Evolutionary conservation across 2,329 filamentous ascomycete genomes (phyloP).

Genomic region (Hypoxylon sp.): DNA sequence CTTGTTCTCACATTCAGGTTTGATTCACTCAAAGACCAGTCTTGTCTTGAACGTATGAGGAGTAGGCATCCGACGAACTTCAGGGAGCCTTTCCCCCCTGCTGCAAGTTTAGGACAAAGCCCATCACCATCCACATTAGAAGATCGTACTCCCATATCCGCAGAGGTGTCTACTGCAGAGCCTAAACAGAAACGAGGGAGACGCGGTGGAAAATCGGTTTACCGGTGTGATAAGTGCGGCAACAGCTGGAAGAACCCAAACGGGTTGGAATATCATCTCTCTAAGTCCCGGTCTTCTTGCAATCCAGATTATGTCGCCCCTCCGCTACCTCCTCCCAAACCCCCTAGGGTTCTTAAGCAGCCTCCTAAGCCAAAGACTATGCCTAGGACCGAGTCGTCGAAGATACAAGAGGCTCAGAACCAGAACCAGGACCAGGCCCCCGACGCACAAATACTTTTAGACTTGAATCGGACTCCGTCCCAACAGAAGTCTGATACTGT

Average conservation of each 20-base stretch:
- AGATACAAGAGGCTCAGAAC: background rate
- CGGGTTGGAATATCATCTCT: conserved; percentile 69
- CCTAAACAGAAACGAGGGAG: conserved; percentile 34
- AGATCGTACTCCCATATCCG: conserved; percentile 21
- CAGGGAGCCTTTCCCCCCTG: background rate
- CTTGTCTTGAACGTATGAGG: conserved; percentile 33
- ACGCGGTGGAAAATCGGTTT: conserved; percentile 50
- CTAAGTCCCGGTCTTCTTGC: conserved; percentile 66
- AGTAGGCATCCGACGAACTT: background rate
- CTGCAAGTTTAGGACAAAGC: background rate
- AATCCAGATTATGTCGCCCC: conserved; percentile 61
- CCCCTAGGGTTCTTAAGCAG: conserved; percentile 16
- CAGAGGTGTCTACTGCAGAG: conserved; percentile 26
- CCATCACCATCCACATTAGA: background rate
- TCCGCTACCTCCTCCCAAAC: conserved; percentile 26
- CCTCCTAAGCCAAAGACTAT: conserved; percentile 36
- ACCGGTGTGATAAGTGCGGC: conserved; percentile 65
- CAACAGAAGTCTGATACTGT: background rate
- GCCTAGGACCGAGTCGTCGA: conserved; percentile 22
- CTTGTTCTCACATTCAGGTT: conserved; percentile 49
- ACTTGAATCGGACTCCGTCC: background rate
- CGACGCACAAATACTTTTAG: background rate
- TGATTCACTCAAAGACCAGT: conserved; percentile 46
- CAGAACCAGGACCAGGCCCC: background rate
- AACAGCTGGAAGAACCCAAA: conserved; percentile 69